Percentiles rank a stretch among this genome's conserved stretches.
Conservation (phyloP, 345 rosid genomes). For the Reutealis trisperma region DNA sequence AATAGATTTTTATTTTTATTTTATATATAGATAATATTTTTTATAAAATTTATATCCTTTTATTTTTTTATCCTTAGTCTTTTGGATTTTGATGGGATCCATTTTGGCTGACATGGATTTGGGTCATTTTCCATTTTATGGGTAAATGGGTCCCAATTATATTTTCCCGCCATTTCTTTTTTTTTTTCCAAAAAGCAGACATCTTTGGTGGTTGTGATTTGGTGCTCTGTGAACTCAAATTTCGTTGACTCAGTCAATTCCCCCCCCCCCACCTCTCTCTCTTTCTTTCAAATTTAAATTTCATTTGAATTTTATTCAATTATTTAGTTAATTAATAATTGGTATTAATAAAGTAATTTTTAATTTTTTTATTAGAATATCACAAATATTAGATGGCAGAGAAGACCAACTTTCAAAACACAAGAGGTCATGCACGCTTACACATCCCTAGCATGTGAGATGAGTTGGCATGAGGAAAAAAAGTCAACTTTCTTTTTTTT, state of each 20-base stretch:
- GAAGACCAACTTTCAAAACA: too few species aligned
- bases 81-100: neutral
- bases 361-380: too few species aligned
- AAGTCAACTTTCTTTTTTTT: neutral
- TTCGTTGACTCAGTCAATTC: neutral
- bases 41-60: too few species aligned
- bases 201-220: slow-evolving; percentile 14
- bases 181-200: neutral
- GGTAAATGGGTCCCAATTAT: neutral
- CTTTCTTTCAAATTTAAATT: too few species aligned
- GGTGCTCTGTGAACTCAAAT: neutral
- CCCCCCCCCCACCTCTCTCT: neutral
- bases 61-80: too few species aligned
- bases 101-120: neutral
- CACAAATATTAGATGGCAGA: too few species aligned
- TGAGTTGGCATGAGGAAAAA: neutral
- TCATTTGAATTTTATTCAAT: too few species aligned
- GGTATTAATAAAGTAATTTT: too few species aligned
- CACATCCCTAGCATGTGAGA: neutral
- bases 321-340: too few species aligned
- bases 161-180: neutral
- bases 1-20: too few species aligned
- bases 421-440: neutral
- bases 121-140: neutral
- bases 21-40: too few species aligned